A percentile compares a stretch with the other conserved stretches of the same genome.
phyloP scores from a whole-genome alignment of 371 early-diverging fungal species.

The Parasitella parasitica region DNA sequence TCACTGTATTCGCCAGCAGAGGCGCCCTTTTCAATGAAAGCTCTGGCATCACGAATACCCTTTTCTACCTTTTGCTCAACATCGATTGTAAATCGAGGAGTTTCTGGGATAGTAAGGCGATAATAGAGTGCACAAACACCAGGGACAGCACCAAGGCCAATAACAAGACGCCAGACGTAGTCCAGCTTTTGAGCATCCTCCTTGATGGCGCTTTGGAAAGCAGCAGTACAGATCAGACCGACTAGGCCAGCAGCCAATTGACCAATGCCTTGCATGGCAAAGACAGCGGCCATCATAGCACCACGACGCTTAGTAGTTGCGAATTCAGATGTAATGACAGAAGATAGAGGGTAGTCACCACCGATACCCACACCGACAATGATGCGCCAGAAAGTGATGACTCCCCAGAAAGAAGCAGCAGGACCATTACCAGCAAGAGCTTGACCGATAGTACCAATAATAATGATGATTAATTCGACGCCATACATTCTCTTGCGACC shows the following conservation, averaged over 20 bases:
- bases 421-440: constrained; percentile 59
- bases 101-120: constrained; percentile 84
- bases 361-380: constrained; percentile 80
- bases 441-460: constrained; percentile 72
- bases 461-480: constrained; percentile 76
- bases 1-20: constrained; percentile 37
- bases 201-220: constrained; percentile 55
- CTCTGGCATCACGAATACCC: constrained; percentile 55
- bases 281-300: constrained; percentile 83
- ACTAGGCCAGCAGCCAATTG: constrained; percentile 72
- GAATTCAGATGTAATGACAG: constrained; percentile 83
- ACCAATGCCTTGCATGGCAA: constrained; percentile 87
- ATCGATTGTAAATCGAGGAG: constrained; percentile 80
- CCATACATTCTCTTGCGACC: constrained; percentile 86
- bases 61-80: constrained; percentile 65
- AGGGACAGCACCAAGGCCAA: constrained; percentile 74
- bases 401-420: constrained; percentile 59
- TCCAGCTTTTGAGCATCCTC: constrained; percentile 60
- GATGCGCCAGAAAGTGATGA: constrained; percentile 78
- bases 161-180: constrained; percentile 76
- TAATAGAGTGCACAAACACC: constrained; percentile 63
- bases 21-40: constrained; percentile 39
- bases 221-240: constrained; percentile 58
- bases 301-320: constrained; percentile 75
- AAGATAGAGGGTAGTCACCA: constrained; percentile 76